A percentile compares a stretch with the other conserved stretches of the same genome.
Conservation (phyloP, 1,284 basidiomycete species). For the Schizophyllum commune region DNA sequence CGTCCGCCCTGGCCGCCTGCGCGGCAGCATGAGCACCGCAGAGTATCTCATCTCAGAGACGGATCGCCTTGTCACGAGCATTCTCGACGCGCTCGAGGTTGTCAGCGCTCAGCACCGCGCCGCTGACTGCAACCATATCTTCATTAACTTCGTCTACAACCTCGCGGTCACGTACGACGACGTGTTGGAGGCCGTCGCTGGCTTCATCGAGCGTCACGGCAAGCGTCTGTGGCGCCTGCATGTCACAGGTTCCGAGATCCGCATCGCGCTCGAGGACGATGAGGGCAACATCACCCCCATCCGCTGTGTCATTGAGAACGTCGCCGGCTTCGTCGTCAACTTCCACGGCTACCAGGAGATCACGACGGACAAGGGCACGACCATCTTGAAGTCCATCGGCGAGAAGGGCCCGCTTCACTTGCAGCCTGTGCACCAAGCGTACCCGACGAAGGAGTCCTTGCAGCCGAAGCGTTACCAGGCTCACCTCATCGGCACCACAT, state of each 20-base stretch:
- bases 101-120: constrained; percentile 82
- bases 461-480: constrained; percentile 99
- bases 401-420: constrained; percentile 91
- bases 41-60: constrained; percentile 98
- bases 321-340: constrained; percentile 98
- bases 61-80: constrained; percentile 90
- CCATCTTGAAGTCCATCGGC: constrained; percentile 93
- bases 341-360: constrained; percentile 99
- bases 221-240: constrained; percentile 97
- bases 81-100: constrained; percentile 93
- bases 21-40: constrained; percentile 86
- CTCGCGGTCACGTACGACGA: constrained; percentile 94
- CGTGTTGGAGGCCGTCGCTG: constrained; percentile 90
- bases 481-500: constrained; percentile 97
- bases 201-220: constrained; percentile 97
- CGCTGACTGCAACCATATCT: constrained; percentile 94
- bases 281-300: constrained; percentile 93
- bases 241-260: constrained; percentile 96
- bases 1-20: constrained; percentile 90
- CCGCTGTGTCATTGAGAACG: constrained; percentile 97
- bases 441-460: constrained; percentile 97
- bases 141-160: constrained; percentile 98
- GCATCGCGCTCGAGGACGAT: constrained; percentile 88
- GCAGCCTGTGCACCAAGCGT: constrained; percentile 86
- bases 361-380: constrained; percentile 88